Base-by-base conservation (phyloP, 2,329 filamentous ascomycete species). In the Talaromyces sp. region DNA sequence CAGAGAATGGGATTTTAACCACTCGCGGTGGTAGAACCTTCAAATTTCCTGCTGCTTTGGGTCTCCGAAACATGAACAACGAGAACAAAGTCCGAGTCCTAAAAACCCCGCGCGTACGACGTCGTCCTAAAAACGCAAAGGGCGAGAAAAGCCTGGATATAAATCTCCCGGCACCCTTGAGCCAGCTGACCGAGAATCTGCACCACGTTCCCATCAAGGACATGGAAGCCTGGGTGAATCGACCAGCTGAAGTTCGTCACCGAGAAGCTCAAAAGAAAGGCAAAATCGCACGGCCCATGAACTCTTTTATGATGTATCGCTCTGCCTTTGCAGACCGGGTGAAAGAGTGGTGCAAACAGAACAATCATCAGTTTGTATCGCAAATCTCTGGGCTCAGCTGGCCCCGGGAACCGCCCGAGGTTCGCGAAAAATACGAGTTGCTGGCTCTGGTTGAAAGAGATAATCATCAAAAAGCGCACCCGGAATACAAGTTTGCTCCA, bases 261-360 rank as follows among this genome's bases (percentile, higher is more conserved):
- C 77, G 80, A 61, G 92, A 96, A 74, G 86, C 86, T 48, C 84
- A 85, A 69, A 91, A 88, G 69, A 80, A 86, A 39, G 90, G 90
- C 28, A 92, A 93, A 73, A 84, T 98, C 68, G 92, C 93, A 70
- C 84, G 95, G 33, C 93, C 95, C 2, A 96, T 97, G 89, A 99
- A 99, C 75, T 93, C 91, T 0, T 99, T 98, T 80, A 96, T 99
- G 89, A 82, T 99, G 58, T 99, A 99, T 75, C 89, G 95, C 46
- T 96, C 95, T 67, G 91, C 92, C 6, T 97, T 91, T 72, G 91
- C 96, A 64, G 90, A 95, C 65, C 84, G 92, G 35, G 91, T 91
- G 64, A 96, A 96, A 76, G 82, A 85, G 58, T 91, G 88, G 82
- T 91, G 90, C 69, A 81, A 86, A 14, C 87, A 95, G 70, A 93